phyloP scores from a whole-genome alignment of 441 rosid species.

The Corymbia citriodora region DNA sequence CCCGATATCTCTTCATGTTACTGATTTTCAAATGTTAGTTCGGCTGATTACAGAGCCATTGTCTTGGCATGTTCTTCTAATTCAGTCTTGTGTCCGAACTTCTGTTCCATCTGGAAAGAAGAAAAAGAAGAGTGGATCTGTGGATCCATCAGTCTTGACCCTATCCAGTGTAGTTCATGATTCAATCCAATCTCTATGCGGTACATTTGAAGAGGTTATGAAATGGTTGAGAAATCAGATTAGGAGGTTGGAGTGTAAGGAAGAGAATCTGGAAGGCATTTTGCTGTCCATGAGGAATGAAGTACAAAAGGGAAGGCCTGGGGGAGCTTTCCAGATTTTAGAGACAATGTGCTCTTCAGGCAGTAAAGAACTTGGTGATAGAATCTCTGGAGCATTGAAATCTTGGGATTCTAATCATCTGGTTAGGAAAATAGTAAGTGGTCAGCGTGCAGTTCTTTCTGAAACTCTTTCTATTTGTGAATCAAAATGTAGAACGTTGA shows the following conservation, averaged over 20 bases:
- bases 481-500: slow-evolving; percentile 51
- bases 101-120: slow-evolving; percentile 85
- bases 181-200: slow-evolving; percentile 38
- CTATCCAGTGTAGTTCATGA: slow-evolving; percentile 34
- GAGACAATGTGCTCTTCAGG: slow-evolving; percentile 36
- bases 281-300: slow-evolving; percentile 37
- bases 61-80: slow-evolving; percentile 81
- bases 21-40: slow-evolving; percentile 49
- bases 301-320: slow-evolving; percentile 53
- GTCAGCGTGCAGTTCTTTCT: slow-evolving; percentile 31
- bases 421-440: slow-evolving; percentile 49
- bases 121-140: slow-evolving; percentile 70
- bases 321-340: slow-evolving; percentile 51
- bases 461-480: slow-evolving; percentile 62
- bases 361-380: slow-evolving; percentile 48
- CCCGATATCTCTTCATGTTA: slow-evolving; percentile 34
- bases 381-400: slow-evolving; percentile 50
- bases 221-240: slow-evolving; percentile 44
- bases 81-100: slow-evolving; percentile 73
- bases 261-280: slow-evolving; percentile 41
- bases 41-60: slow-evolving; percentile 80
- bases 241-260: slow-evolving; percentile 32
- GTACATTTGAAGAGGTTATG: slow-evolving; percentile 45
- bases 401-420: slow-evolving; percentile 59
- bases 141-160: slow-evolving; percentile 40